Conservation (phyloP, 805 yeast species). For the Candida dajiaensis region DNA sequence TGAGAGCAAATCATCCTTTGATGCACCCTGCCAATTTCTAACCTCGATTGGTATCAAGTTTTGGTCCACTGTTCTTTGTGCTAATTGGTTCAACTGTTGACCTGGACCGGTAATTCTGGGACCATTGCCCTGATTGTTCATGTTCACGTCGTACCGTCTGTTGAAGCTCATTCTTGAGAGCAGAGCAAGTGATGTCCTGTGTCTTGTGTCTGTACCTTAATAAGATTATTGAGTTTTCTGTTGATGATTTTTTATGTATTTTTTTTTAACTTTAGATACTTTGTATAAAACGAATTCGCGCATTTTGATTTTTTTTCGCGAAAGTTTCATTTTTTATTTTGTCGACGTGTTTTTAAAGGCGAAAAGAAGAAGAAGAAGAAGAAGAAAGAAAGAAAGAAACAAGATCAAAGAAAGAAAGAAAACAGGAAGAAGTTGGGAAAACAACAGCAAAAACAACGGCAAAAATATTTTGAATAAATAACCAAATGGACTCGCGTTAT, state of each 20-base stretch:
- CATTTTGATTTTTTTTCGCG: background rate
- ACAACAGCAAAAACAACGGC: background rate
- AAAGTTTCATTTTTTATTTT: background rate
- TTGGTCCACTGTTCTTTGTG: conserved; percentile 24
- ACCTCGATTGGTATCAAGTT: conserved; percentile 51
- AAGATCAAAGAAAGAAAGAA: too few relatives aligned
- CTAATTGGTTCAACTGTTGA: conserved; percentile 14
- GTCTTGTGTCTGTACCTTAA: too few relatives aligned
- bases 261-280: background rate
- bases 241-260: too few relatives aligned
- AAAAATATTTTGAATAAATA: too few relatives aligned
- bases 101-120: background rate
- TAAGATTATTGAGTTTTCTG: too few relatives aligned
- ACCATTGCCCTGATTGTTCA: background rate
- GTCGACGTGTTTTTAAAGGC: background rate
- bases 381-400: too few relatives aligned
- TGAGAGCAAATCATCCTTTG: conserved; percentile 57
- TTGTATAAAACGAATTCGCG: conserved; percentile 1
- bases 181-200: too few relatives aligned
- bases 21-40: conserved; percentile 78
- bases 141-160: background rate
- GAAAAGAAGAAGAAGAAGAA: too few relatives aligned
- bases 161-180: background rate
- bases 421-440: background rate
- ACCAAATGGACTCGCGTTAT: conserved; percentile 24